Percentiles rank a stretch among this genome's conserved stretches.
These are phyloP conservation scores for Lobosporangium transversale DNA, from an alignment of 192 early-diverging fungal genomes.

Conservation along the genomic window DNA sequence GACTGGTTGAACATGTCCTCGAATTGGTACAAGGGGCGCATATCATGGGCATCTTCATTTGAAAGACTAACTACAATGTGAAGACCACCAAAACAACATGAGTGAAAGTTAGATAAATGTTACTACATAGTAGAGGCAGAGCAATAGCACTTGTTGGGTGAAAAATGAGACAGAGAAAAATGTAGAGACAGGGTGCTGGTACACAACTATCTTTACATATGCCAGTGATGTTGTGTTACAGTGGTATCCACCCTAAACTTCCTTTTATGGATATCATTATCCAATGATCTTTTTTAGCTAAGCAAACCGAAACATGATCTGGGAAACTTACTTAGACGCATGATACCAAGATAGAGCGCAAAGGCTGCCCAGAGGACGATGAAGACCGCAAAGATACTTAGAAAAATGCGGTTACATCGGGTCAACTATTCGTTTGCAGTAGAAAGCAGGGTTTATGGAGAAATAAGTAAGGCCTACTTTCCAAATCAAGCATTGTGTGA, in stretches of 20 bases:
- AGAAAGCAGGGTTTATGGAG: background rate
- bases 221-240: background rate
- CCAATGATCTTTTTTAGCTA: too few species aligned
- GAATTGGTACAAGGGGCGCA: conserved; percentile 31
- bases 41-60: conserved; percentile 18
- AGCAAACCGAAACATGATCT: too few species aligned
- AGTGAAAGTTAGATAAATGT: too few species aligned
- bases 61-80: conserved; percentile 12
- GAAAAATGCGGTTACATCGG: conserved; percentile 37
- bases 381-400: conserved; percentile 20
- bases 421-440: conserved; percentile 16
- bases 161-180: too few species aligned
- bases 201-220: too few species aligned
- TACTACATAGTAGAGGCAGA: too few species aligned
- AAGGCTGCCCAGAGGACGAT: conserved; percentile 28
- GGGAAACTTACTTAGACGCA: conserved; percentile 34
- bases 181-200: too few species aligned
- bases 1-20: conserved; percentile 52
- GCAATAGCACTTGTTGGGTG: too few species aligned
- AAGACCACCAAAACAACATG: too few species aligned
- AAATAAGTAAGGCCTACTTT: too few species aligned
- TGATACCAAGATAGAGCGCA: conserved; percentile 30
- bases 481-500: too few species aligned
- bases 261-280: conserved; percentile 3
- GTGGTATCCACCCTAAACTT: background rate